A percentile compares a stretch with the other conserved stretches of the same genome.
Evolutionary conservation across 768 basidiomycete genomes (phyloP).

Genomic region (Tylopilus vinaceipallidus): DNA sequence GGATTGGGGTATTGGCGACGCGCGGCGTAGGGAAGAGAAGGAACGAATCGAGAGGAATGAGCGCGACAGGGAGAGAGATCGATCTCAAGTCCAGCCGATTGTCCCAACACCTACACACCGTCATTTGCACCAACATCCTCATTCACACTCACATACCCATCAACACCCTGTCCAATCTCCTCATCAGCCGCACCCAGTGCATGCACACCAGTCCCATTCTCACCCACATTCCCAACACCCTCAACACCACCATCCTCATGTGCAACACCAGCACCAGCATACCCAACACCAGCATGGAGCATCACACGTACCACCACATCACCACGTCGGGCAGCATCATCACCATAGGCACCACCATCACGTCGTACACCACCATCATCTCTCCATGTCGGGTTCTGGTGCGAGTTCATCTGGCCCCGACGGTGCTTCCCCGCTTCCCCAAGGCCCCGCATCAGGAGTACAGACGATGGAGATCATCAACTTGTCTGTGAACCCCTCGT

Average conservation of each 20-base stretch:
- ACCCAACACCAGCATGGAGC: conserved; percentile 30
- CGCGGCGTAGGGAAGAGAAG: conserved; percentile 37
- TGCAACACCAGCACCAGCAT: conserved; percentile 34
- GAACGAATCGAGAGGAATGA: conserved; percentile 23
- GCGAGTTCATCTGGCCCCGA: conserved; percentile 26
- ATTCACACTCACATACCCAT: conserved; percentile 35
- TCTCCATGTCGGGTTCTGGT: conserved; percentile 14
- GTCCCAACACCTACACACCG: conserved; percentile 27
- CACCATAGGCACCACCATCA: conserved; percentile 43
- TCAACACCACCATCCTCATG: conserved; percentile 20
- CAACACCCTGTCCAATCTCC: conserved; percentile 23
- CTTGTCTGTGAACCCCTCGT: conserved; percentile 34
- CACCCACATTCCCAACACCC: conserved; percentile 35
- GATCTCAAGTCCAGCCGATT: conserved; percentile 25
- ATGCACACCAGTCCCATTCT: conserved; percentile 31
- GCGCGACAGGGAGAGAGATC: conserved; percentile 32
- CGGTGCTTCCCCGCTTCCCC: conserved; percentile 33
- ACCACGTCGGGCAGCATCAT: conserved; percentile 50
- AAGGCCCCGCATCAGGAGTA: conserved; percentile 33
- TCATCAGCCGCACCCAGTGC: conserved; percentile 27
- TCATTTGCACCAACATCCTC: conserved; percentile 34
- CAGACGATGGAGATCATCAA: conserved; percentile 55
- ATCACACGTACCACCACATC: conserved; percentile 40
- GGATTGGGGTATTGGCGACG: conserved; percentile 34
- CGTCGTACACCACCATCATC: conserved; percentile 50